Evolutionary conservation across 106 monocot species (phyloP).

Genomic region (Phalaenopsis aphrodite): DNA sequence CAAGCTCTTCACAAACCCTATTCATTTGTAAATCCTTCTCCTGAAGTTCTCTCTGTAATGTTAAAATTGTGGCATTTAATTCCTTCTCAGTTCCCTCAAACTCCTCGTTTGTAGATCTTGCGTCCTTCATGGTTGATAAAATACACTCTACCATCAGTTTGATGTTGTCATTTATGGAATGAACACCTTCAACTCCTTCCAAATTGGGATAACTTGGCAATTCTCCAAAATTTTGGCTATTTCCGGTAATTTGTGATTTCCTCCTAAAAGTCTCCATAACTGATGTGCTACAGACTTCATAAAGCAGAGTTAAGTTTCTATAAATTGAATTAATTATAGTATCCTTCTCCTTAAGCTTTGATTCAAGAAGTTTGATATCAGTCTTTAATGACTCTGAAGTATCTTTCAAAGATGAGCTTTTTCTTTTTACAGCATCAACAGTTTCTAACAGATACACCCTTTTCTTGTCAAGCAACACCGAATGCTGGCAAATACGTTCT

Average conservation of each 20-base stretch:
- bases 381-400: conserved; percentile 40
- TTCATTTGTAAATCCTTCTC: conserved; percentile 75
- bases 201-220: conserved; percentile 12
- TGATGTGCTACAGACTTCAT: conserved; percentile 59
- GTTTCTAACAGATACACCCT: conserved; percentile 14
- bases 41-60: conserved; percentile 71
- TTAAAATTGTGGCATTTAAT: conserved; percentile 37
- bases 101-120: conserved; percentile 16
- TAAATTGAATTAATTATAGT: conserved; percentile 32
- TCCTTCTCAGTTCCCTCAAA: conserved; percentile 34
- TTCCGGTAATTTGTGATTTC: conserved; percentile 24
- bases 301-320: conserved; percentile 45
- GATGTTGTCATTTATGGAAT: conserved; percentile 28
- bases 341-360: conserved; percentile 41
- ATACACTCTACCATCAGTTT: conserved; percentile 41
- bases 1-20: conserved; percentile 52
- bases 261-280: conserved; percentile 43
- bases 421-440: conserved; percentile 35
- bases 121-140: conserved; percentile 28
- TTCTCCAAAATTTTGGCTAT: conserved; percentile 8
- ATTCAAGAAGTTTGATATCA: conserved; percentile 29
- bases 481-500: conserved; percentile 33
- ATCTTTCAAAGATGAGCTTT: conserved; percentile 23
- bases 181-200: conserved; percentile 12
- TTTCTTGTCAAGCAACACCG: conserved; percentile 40